Evolutionary conservation across 345 rosid species (phyloP), one percentile per base, ranked within the genome.

Genomic region (Eucalyptus microcorys): DNA sequence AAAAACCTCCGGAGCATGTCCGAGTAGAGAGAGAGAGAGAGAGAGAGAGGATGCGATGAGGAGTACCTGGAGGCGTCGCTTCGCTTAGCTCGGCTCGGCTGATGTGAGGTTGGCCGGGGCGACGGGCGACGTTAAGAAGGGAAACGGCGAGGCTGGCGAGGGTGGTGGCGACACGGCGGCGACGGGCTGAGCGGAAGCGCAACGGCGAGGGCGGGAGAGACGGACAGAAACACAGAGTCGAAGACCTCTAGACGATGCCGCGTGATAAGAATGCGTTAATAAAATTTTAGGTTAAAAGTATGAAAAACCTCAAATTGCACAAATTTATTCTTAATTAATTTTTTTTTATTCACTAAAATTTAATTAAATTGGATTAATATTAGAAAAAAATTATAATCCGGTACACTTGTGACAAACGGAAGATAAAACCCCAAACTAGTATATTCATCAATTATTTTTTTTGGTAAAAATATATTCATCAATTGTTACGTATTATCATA

Each of bases 391-490:
- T 52, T 52, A 52, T 26, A 52, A 52, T 52, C 10, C 57, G 8
- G 0, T 52, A 19, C 4, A 19, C 26, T 52, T 8, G 1, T 52
- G 26, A 19, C 4, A 52, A 52, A 52, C 1, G 0, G 4, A 52
- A 0, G 9, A 52, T 52, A 52, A 52, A 52, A 52, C 5, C 26
- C 0, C 4, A 21, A 52, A 52, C 0, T 52, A 52, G 0, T 21
- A 52, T 52, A 52, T 52, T 52, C 1, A 2, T 21, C 4, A 52
- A 52, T 52, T 8, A 0, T 52, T n/a, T n/a, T n/a, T n/a, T n/a
- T n/a, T n/a, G n/a, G n/a, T n/a, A n/a, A n/a, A n/a, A n/a, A n/a
- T 21, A 52, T 52, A 52, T 52, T 52, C 1, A 2, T 21, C 4
- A 52, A 52, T 52, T 8, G 0, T 52, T 2, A 52, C 4, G 0